A percentile compares a stretch with the other conserved stretches of the same genome.
Conservation (phyloP, 2,329 filamentous ascomycete genomes). For the Macrophomina phaseolina region DNA sequence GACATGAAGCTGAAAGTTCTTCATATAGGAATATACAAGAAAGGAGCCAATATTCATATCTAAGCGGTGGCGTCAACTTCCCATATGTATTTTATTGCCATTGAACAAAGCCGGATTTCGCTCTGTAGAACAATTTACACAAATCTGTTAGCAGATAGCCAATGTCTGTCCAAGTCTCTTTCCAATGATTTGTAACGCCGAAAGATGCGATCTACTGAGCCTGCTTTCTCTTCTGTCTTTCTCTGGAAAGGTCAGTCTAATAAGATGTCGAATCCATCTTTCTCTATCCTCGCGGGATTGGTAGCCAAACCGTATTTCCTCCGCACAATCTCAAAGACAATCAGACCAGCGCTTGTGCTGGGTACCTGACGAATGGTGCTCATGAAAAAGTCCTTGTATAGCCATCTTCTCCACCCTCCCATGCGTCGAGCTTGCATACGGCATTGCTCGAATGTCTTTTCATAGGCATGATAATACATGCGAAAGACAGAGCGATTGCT, state of each 20-base stretch:
- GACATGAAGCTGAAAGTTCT: no score
- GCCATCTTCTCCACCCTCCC: constrained; percentile 64
- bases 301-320: constrained; percentile 64
- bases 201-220: constrained; percentile 4
- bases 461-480: constrained; percentile 74
- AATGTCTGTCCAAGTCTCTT: no score
- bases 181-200: not conserved
- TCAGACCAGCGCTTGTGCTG: constrained; percentile 76
- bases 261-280: constrained; percentile 75
- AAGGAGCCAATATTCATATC: no score
- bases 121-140: no score
- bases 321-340: constrained; percentile 78
- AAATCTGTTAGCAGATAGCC: no score
- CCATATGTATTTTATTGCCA: no score
- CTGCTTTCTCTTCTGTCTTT: not conserved
- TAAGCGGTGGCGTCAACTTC: no score
- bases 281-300: constrained; percentile 48
- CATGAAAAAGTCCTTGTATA: constrained; percentile 76
- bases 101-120: no score
- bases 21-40: no score
- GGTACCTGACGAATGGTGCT: constrained; percentile 76
- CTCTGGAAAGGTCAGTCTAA: constrained; percentile 46
- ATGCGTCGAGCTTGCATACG: constrained; percentile 63
- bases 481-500: constrained; percentile 55
- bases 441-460: constrained; percentile 69